Evolutionary conservation across 2,329 filamentous ascomycete genomes (phyloP), one percentile per base, ranked within the genome.

Genomic region (Daldinia eschscholtzii): DNA sequence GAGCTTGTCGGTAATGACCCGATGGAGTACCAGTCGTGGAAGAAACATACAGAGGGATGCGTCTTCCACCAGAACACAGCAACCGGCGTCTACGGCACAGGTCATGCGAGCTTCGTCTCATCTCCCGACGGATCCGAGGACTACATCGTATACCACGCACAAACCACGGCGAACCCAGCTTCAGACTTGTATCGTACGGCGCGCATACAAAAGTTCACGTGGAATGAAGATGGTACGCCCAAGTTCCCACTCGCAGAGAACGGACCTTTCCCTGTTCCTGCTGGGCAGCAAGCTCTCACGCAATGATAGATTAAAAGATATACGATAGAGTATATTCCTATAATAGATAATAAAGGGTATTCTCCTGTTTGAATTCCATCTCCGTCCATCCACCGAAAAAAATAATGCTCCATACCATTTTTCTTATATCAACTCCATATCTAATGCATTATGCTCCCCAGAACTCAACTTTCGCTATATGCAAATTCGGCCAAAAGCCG

Each of bases 21-120:
- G 6, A 79, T 80, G 78, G 68, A 80, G 65, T 79, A 79, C 39
- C 76, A 76, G 35, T 78, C 77, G 4, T 80, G 79, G 79, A 70
- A 60, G 23, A 80, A 80, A 61, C 76, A 79, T 66, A 75, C 61
- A 4, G 74, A 71, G 1, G 78, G 79, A 10, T 80, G 79, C 64
- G 73, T 80, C 6, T 80, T 80, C 72, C 77, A 76, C 66, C 79
- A 80, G 64, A 80, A 80, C 72, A 75, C 77, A 1, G 67, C 61
- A 6, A 67, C 74, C 1, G 76, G 75, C 6, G 58, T 80, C n/a
- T 80, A 79, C 41, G 79, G 73, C 15, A 77, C 79, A 1, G 79
- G 79, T 0, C 79, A 80, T 56, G 79, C 79, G 2, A 79, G 76
- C 64, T 80, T 78, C 68, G 76, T 73, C 20, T 78, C 75, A 13